A percentile compares a stretch with the other conserved stretches of the same genome.
Evolutionary conservation across 1,284 basidiomycete species (phyloP).

Genomic region (Fomitopsis schrenkii): DNA sequence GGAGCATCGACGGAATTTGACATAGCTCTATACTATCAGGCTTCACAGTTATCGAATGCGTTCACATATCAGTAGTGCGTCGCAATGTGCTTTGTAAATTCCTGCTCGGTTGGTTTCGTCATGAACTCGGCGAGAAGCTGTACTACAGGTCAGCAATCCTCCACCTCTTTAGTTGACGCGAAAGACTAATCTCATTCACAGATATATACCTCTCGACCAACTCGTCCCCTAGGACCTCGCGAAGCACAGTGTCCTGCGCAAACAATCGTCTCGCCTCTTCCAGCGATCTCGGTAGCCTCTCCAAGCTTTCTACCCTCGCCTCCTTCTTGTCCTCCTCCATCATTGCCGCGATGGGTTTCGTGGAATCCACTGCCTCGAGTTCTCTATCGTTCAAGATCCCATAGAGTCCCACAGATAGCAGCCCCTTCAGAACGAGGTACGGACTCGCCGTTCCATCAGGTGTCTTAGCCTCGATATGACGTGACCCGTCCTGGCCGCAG

Average conservation of each 20-base stretch:
- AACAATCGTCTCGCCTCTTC: constrained; percentile 41
- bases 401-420: constrained; percentile 43
- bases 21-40: neutral
- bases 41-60: neutral
- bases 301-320: constrained; percentile 36
- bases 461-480: constrained; percentile 60
- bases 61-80: neutral
- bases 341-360: constrained; percentile 37
- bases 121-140: neutral
- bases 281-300: constrained; percentile 42
- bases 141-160: neutral
- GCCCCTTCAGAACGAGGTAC: constrained; percentile 41
- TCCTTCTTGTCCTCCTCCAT: constrained; percentile 34
- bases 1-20: no score
- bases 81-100: neutral
- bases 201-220: constrained; percentile 44
- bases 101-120: constrained; percentile 2
- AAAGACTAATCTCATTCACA: constrained; percentile 43
- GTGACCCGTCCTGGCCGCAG: constrained; percentile 43
- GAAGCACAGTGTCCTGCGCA: constrained; percentile 31
- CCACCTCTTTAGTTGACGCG: neutral
- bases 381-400: constrained; percentile 34
- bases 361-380: constrained; percentile 36
- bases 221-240: constrained; percentile 38
- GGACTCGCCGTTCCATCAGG: constrained; percentile 55